phyloP scores from a whole-genome alignment of 768 basidiomycete genomes.

The Tulasnella sp. region DNA sequence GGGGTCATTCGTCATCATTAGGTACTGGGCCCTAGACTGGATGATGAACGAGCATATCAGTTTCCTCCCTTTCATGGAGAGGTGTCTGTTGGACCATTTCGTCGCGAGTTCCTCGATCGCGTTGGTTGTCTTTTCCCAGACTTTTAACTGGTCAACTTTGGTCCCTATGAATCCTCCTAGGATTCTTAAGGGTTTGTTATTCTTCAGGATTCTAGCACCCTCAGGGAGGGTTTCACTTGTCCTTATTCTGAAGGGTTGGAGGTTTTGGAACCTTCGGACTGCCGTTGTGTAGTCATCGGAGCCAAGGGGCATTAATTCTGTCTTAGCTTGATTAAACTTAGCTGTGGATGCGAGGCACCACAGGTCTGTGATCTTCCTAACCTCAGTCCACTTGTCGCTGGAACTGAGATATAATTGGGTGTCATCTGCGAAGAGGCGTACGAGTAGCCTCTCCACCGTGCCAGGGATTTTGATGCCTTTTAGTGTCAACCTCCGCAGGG shows the following conservation, averaged over 20 bases:
- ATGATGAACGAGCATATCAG: background rate
- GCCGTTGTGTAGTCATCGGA: too few relatives aligned
- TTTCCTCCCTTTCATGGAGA: background rate
- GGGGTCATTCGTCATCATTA: background rate
- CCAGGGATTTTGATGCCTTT: slow-evolving; percentile 26
- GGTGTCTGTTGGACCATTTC: background rate
- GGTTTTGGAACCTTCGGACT: too few relatives aligned
- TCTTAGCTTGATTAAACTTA: background rate
- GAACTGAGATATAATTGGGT: background rate
- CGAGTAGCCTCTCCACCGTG: slow-evolving; percentile 1
- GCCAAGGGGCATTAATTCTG: background rate
- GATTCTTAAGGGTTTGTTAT: slow-evolving; percentile 25
- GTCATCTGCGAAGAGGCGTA: slow-evolving; percentile 26
- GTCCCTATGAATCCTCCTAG: slow-evolving; percentile 34
- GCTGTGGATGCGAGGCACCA: background rate
- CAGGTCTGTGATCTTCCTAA: background rate
- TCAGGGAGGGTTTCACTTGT: background rate
- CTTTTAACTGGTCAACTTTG: background rate
- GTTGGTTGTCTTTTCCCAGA: slow-evolving; percentile 6
- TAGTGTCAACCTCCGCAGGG: background rate
- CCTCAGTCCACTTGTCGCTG: background rate
- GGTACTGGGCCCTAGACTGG: background rate
- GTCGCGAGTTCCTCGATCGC: background rate
- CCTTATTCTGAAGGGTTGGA: too few relatives aligned
- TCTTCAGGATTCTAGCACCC: background rate